Percentiles rank a stretch among this genome's conserved stretches.
phyloP scores from a whole-genome alignment of 441 rosid genomes.

The Adansonia gregorii region DNA sequence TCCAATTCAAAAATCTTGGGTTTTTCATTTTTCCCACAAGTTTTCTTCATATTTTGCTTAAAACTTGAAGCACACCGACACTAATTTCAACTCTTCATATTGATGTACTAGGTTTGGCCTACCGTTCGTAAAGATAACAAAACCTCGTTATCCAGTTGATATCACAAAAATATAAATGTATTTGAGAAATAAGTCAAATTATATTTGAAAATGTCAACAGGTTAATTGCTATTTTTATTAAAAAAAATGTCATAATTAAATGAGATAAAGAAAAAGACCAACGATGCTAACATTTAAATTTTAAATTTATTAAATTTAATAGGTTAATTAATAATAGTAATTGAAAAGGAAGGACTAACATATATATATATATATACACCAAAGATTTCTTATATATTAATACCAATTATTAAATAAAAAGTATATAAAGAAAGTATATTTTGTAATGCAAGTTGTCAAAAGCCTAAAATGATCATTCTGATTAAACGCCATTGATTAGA shows the following conservation, averaged over 20 bases:
- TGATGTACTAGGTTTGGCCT: too few species aligned
- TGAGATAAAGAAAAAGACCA: too few species aligned
- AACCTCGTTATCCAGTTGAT: background rate
- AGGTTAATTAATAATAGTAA: background rate
- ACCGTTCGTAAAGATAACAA: too few species aligned
- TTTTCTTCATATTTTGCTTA: background rate
- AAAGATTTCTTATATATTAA: background rate
- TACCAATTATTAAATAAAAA: background rate
- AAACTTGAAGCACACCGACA: slow-evolving; percentile 13
- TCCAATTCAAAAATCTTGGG: background rate
- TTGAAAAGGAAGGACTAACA: background rate
- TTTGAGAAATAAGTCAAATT: background rate
- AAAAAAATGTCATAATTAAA: too few species aligned
- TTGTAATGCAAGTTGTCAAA: background rate
- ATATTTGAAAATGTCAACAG: background rate
- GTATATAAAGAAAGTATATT: background rate
- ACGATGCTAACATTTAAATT: too few species aligned
- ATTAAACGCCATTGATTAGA: background rate
- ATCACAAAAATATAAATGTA: background rate
- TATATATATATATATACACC: background rate
- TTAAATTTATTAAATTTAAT: background rate
- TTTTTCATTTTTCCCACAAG: background rate
- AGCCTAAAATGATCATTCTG: background rate
- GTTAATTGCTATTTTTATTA: too few species aligned
- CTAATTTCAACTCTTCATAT: background rate